These are phyloP conservation scores for Boletus sp. DNA, from an alignment of 1,284 basidiomycete species.

Conservation along the genomic window DNA sequence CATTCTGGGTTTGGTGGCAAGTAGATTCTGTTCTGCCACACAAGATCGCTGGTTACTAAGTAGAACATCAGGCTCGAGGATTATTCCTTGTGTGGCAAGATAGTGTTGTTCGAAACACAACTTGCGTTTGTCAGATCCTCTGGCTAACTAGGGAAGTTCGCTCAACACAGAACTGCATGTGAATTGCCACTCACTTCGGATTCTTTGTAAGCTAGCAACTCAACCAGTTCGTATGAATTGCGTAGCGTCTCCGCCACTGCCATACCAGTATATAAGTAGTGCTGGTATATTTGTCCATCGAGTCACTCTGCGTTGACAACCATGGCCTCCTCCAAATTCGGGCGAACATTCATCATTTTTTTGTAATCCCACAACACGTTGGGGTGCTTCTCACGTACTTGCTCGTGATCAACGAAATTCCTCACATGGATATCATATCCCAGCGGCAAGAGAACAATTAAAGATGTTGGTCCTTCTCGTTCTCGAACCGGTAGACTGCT, in stretches of 20 bases:
- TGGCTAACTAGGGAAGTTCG: neutral
- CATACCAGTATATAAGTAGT: neutral
- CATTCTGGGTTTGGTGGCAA: neutral
- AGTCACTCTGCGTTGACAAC: neutral
- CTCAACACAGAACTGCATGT: neutral
- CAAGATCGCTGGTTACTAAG: neutral
- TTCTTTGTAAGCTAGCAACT: neutral
- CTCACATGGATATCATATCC: neutral
- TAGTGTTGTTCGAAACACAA: neutral
- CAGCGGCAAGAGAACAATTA: slow-evolving; percentile 62
- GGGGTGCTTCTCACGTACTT: slow-evolving; percentile 41
- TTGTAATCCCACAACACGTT: neutral
- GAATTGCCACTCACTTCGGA: neutral
- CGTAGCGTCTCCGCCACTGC: neutral
- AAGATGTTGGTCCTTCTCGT: slow-evolving; percentile 53
- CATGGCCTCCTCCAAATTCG: neutral
- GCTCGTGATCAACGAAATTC: neutral
- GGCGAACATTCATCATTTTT: neutral
- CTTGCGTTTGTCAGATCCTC: too few relatives aligned
- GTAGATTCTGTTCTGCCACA: neutral
- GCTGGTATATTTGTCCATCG: too few relatives aligned
- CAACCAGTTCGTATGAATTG: neutral
- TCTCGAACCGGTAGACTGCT: neutral
- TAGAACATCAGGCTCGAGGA: neutral
- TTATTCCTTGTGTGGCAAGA: neutral